Conservation (phyloP, 306 rosid species). For the Vigna radiata region DNA sequence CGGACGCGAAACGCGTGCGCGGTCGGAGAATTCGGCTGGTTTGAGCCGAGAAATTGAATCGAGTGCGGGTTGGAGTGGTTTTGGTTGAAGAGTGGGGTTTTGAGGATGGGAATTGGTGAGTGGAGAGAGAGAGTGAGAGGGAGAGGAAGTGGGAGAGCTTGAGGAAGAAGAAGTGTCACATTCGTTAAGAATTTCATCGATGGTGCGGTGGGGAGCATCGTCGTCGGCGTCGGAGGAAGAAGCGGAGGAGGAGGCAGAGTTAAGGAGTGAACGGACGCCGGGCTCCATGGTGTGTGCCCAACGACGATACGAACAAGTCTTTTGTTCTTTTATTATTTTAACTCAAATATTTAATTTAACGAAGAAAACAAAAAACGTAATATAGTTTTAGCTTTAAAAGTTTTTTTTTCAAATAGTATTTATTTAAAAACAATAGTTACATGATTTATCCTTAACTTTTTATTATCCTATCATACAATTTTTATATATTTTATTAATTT, state of each 20-base stretch:
- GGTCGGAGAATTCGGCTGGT: slow-evolving; percentile 52
- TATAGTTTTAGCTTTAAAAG: no score
- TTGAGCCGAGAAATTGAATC: slow-evolving; percentile 51
- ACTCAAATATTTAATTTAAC: neutral
- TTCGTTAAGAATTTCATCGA: slow-evolving; percentile 91
- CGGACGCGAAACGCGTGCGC: slow-evolving; percentile 57
- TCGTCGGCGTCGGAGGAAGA: slow-evolving; percentile 49
- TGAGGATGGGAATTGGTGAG: neutral
- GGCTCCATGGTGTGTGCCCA: slow-evolving; percentile 65
- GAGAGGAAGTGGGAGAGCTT: slow-evolving; percentile 59
- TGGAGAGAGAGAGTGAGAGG: slow-evolving; percentile 44
- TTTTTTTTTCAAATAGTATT: no score
- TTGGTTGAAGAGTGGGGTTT: slow-evolving; percentile 23
- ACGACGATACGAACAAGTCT: neutral
- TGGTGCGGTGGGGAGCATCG: slow-evolving; percentile 61
- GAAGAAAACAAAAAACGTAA: neutral
- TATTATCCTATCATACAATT: no score
- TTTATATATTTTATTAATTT: no score
- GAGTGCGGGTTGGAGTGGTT: slow-evolving; percentile 43
- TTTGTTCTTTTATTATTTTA: neutral
- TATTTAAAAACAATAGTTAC: no score
- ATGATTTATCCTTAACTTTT: no score
- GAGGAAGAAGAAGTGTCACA: slow-evolving; percentile 71
- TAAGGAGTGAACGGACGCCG: slow-evolving; percentile 73
- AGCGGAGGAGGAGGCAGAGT: slow-evolving; percentile 18